These are phyloP conservation scores for Colletotrichum siamense DNA, from an alignment of 2,329 filamentous ascomycete genomes.

Conservation along the genomic window DNA sequence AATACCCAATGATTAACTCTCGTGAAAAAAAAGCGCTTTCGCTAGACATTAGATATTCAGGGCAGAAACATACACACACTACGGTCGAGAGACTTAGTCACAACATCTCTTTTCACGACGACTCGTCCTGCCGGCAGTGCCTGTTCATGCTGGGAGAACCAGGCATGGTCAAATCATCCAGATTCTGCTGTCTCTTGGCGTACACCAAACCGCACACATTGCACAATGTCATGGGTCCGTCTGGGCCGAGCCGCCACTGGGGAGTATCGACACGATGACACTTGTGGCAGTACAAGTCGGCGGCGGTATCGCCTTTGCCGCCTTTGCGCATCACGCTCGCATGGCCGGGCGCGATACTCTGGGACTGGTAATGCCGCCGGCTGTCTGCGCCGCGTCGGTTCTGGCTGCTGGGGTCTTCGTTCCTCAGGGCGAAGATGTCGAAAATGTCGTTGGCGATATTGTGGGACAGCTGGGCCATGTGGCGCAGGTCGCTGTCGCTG, in stretches of 20 bases:
- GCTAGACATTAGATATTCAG: no score
- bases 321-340: not conserved
- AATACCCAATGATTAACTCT: not conserved
- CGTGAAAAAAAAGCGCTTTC: not conserved
- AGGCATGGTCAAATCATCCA: not conserved
- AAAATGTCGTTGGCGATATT: not conserved
- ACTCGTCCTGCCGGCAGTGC: not conserved
- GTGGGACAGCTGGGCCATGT: not conserved
- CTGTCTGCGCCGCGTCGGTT: not conserved
- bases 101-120: not conserved
- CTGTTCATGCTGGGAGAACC: not conserved
- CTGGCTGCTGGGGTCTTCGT: not conserved
- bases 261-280: not conserved
- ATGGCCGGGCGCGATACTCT: not conserved
- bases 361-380: not conserved
- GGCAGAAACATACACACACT: not conserved
- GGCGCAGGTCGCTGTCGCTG: not conserved
- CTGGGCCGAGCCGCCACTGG: not conserved
- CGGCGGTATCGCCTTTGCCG: fast-evolving
- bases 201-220: not conserved
- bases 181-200: not conserved
- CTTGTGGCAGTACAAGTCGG: not conserved
- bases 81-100: fast-evolving
- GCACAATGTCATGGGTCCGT: not conserved
- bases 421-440: not conserved